Conservation (phyloP, 345 rosid genomes). For the Dimocarpus longan region DNA sequence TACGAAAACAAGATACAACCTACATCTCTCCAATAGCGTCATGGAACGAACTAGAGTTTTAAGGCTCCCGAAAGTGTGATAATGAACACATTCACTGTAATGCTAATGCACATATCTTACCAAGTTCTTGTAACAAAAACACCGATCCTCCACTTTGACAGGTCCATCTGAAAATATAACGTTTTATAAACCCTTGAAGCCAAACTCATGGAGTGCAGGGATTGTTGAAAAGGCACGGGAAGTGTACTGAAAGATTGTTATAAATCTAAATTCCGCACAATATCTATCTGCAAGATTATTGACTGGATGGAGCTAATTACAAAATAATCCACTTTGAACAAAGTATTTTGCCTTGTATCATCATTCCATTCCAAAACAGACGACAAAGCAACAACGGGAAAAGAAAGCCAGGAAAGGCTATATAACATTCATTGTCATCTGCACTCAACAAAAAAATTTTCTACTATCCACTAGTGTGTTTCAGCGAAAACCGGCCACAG, state of each 20-base stretch:
- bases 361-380: slow-evolving; percentile 7
- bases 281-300: neutral
- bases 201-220: no score
- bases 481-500: slow-evolving; percentile 1
- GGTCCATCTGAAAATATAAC: no score
- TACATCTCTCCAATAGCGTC: no score
- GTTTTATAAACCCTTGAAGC: no score
- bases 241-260: neutral
- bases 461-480: neutral
- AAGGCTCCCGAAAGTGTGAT: no score
- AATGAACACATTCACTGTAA: no score
- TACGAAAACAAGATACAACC: no score
- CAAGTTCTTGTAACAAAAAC: no score
- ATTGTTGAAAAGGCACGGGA: no score
- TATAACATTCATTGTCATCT: slow-evolving; percentile 11
- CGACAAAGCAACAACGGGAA: neutral
- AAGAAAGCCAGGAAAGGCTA: slow-evolving; percentile 9
- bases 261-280: neutral
- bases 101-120: no score
- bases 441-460: neutral
- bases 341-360: slow-evolving; percentile 10
- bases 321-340: slow-evolving; percentile 7
- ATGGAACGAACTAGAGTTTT: no score
- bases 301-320: slow-evolving; percentile 8
- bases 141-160: no score